Base-by-base conservation (phyloP, 208 protist species). In the Acanthamoeba lenticulata region DNA sequence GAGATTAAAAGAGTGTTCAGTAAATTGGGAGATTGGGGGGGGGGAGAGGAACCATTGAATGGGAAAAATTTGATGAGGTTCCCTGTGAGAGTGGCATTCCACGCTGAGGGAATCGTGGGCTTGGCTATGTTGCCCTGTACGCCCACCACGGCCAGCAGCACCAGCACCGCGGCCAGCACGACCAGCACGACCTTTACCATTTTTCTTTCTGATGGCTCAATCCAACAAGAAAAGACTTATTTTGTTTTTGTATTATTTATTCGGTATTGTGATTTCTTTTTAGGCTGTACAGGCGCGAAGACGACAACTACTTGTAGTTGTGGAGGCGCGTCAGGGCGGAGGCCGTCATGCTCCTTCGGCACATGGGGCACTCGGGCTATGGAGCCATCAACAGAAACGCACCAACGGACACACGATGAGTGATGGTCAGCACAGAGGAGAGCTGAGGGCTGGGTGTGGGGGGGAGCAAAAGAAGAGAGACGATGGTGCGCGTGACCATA, bases 351-450 rank as follows among this genome's bases (percentile, higher is more conserved):
- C 32, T 44, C 19, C 45, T 55, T 9, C 93, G 81, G 47, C 93
- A 95, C 36, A 93, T 42, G 0, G 93, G 83, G 45, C 93, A 95
- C 65, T 95, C 93, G 4, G 69, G 74, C 90, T 93, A 24, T 24
- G n/a, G n/a, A n/a, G n/a, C n/a, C n/a, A n/a, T 67, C 57, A 67
- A 77, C 47, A 90, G n/a, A 34, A 60, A 90, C 13, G 6, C 2
- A 36, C 21, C 13, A 90, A 60, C 85, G 42, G 15, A 52, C 13
- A 60, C 85, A 36, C 21, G 24, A 90, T 45, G 5, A 42, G 45
- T 11, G 7, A 88, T 74, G 21, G 24, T n/a, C 32, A 92, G 15
- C 27, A 74, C 15, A 67, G 6, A 42, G 17, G 77, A 5, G n/a
- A 5, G 29, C n/a, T 47, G 45, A 38, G 24, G n/a, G 55, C n/a